Evolutionary conservation across 2,329 filamentous ascomycete species (phyloP), one percentile per base, ranked within the genome.

Genomic region (Cercospora nicotianae): DNA sequence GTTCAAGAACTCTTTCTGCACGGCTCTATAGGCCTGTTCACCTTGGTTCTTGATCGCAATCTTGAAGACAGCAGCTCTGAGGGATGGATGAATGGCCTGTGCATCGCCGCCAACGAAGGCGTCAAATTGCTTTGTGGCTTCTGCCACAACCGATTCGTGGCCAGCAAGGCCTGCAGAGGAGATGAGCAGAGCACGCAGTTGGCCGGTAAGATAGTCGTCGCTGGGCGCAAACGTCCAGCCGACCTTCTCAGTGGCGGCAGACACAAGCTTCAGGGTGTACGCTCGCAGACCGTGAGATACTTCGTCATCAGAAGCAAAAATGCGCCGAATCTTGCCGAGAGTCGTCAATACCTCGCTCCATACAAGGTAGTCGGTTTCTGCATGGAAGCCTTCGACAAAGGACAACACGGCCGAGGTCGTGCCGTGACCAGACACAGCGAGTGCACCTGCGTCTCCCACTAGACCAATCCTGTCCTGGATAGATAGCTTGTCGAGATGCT

Each of bases 391-490:
- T 78, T 96, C 88, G 10, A 97, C 82, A 74, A 99, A 91, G 12
- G 91, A 89, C 31, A 99, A 83, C 12, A 99, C 85, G 8, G 91
- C 91, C 26, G 93, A 84, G 0, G 94, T 97, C 3, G 88, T 92
- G 60, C 91, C 90, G 77, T 95, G 88, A 23, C 95, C 95, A 67
- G 95, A 91, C 69, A 96, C 89, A 42, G 95, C 93, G 72, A 98
- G 87, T 61, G 95, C 93, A 58, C 91, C 91, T 20, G 94, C 93
- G 75, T 97, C 96, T 69, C 92, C 93, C 67, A 97, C 88, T 63
- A 97, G 87, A 48, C 93, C 92, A 74, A 98, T 97, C 83, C 95
- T 96, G 82, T 99, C 95, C 78, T 94, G 89, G 5, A 91, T 89
- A 70, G 86, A 91, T 26, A 99, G 85, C 73, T 89, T 89, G 72